Base-by-base conservation (phyloP, 129 eudicot genomes). In the Lactuca saligna region DNA sequence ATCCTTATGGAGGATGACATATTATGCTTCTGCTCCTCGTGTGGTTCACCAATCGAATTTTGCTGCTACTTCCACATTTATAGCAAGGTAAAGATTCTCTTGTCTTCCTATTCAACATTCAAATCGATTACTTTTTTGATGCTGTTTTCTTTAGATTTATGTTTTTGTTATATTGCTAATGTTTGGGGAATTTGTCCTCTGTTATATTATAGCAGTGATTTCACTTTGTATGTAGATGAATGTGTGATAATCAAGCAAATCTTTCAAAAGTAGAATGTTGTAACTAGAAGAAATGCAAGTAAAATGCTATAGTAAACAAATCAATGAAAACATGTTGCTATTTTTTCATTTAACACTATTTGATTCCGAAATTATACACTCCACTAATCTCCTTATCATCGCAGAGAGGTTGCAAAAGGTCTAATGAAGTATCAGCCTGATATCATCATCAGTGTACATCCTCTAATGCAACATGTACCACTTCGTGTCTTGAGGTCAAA, bases 401-500 rank as follows among this genome's bases (percentile, higher is more conserved):
- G 39, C 88, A 93, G 99, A 72, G 95, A 93, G 82, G 97, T 93
- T 60, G 92, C 95, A 32, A 87, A 81, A 79, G 99, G 97, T 66
- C 79, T 93, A 83, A 87, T 93, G 91, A 89, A 93, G 79, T 93
- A 93, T 85, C 82, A 76, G 67, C 97, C 99, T 59, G 99, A 93
- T 83, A 87, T 93, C 25, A 93, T 93, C 72, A 89, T 93, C 77
- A 93, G 97, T 42, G 99, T 93, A 65, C 99, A 93, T 83, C 99
- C 99, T 61, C 70, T 93, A 61, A 93, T 93, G 99, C 99, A 93
- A 76, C 99, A 93, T 74, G 99, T 93, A 49, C 97, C 99, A 8
- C 99, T 93, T 64, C 97, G 96, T 54, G 71, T 93, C 65, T 82
- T 93, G 85, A 89, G 97, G 81, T 70, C 97, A 60, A 93, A 82